Evolutionary conservation across 2,329 filamentous ascomycete genomes (phyloP), one percentile per base, ranked within the genome.

Genomic region (Calcarisporium arbuscula): DNA sequence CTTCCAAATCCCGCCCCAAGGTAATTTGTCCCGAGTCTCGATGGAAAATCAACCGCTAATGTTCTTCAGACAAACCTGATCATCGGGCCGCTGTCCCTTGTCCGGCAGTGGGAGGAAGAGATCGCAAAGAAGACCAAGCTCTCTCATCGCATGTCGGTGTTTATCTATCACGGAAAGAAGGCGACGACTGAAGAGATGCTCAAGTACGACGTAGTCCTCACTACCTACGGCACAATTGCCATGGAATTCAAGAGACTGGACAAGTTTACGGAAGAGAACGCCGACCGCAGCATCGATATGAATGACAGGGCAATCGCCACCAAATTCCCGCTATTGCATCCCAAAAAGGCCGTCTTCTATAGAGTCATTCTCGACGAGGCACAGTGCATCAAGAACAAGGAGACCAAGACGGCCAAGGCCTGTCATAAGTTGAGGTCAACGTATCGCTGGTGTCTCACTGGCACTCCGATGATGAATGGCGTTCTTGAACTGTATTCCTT

Each of bases 381-480:
- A 0, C 88, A 95, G 49, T 80, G 67, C 10, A 89, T 95, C 45
- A 79, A 89, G 18, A 94, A 94, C 44, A 77, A 78, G 8, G 71
- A 74, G 19, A 84, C 86, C 0, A 84, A 84, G 52, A 77, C 73
- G 19, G 77, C 86, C 1, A 67, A 81, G 38, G 85, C 86, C 2
- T 84, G 80, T 10, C 77, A 69, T 37, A 67, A 65, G 28, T 58
- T 95, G 8, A 64, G 70, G 27, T 80, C 86, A 1, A 72, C 76
- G 15, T 85, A 84, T 28, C 72, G 82, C 46, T 95, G 88, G 88
- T 80, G 81, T 3, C 61, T 92, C 16, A 87, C 83, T 0, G 86
- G 85, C 34, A 92, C 86, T 0, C 86, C 86, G 0, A 90, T 94
- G 69, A 92, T 92, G 82, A 95, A 95, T 48, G 77, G 72, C 10